These are phyloP conservation scores for Cytospora piceicola DNA, from an alignment of 2,329 filamentous ascomycete genomes.

Conservation along the genomic window DNA sequence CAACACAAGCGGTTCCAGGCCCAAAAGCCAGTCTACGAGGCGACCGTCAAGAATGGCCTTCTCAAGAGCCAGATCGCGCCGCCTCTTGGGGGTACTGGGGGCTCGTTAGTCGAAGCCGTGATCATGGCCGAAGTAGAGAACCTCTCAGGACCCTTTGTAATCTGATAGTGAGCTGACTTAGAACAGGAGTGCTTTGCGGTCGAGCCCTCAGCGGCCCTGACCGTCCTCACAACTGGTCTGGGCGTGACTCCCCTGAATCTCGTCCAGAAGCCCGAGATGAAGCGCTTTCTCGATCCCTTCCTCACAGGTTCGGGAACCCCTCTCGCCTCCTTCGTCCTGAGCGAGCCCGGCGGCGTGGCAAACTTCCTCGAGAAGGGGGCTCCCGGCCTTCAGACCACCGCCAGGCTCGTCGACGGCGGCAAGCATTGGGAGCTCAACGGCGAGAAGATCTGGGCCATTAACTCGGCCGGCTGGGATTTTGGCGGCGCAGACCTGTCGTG, in stretches of 20 bases:
- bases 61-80: conserved; percentile 53
- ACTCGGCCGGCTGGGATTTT: conserved; percentile 57
- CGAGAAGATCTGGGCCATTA: conserved; percentile 62
- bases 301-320: conserved; percentile 48
- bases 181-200: conserved; percentile 55
- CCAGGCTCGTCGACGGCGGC: conserved; percentile 49
- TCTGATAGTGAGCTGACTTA: not conserved
- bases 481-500: conserved; percentile 56
- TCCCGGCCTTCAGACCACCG: conserved; percentile 53
- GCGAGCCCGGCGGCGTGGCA: conserved; percentile 55
- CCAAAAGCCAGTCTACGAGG: conserved; percentile 50
- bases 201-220: conserved; percentile 53
- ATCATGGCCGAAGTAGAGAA: conserved; percentile 44
- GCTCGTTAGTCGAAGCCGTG: conserved; percentile 50
- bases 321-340: conserved; percentile 55
- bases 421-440: conserved; percentile 54
- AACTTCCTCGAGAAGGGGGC: conserved; percentile 57
- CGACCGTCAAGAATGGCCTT: conserved; percentile 48
- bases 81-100: conserved; percentile 49
- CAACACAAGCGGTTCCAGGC: conserved; percentile 49
- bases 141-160: not conserved
- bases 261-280: conserved; percentile 45
- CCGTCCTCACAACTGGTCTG: conserved; percentile 55
- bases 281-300: conserved; percentile 53
- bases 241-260: conserved; percentile 56